phyloP scores from a whole-genome alignment of 2,329 filamentous ascomycete genomes.

The Aspergillus thermomutatus region DNA sequence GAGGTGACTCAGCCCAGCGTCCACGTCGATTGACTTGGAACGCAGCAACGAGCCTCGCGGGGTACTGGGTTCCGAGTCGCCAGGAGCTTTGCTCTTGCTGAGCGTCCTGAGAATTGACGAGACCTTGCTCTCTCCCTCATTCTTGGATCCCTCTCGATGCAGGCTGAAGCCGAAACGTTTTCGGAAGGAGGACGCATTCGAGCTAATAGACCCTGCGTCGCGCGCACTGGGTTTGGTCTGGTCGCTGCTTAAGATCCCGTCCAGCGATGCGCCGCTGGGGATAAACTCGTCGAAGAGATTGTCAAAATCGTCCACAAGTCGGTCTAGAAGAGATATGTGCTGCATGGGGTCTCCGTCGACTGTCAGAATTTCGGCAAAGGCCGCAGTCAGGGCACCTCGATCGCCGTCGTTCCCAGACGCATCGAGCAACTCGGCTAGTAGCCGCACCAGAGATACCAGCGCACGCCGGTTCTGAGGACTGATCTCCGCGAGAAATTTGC shows the following conservation, averaged over 20 bases:
- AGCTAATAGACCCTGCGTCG: conserved; percentile 71
- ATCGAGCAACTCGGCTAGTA: conserved; percentile 82
- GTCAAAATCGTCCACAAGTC: conserved; percentile 84
- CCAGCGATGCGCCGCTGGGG: conserved; percentile 44
- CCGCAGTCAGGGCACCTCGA: conserved; percentile 78
- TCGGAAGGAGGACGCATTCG: conserved; percentile 80
- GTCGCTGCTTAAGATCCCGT: conserved; percentile 48
- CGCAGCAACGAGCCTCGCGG: conserved; percentile 66
- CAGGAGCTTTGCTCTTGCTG: conserved; percentile 70
- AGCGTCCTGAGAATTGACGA: conserved; percentile 81
- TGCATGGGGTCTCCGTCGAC: conserved; percentile 72
- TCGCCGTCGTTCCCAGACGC: conserved; percentile 90
- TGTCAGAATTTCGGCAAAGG: conserved; percentile 84
- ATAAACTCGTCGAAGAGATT: conserved; percentile 72
- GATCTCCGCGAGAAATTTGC: conserved; percentile 50
- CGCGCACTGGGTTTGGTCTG: conserved; percentile 58
- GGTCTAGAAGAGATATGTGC: conserved; percentile 84
- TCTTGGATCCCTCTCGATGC: conserved; percentile 75
- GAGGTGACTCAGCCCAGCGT: conserved; percentile 45
- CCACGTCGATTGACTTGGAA: conserved; percentile 75
- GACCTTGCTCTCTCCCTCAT: conserved; percentile 64
- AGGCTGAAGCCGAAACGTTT: conserved; percentile 80
- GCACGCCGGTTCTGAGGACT: conserved; percentile 65
- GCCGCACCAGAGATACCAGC: conserved; percentile 76
- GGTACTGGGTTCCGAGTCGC: conserved; percentile 63